Base-by-base conservation (phyloP, 2,329 filamentous ascomycete species). In the Dichotomopilus funicola region DNA sequence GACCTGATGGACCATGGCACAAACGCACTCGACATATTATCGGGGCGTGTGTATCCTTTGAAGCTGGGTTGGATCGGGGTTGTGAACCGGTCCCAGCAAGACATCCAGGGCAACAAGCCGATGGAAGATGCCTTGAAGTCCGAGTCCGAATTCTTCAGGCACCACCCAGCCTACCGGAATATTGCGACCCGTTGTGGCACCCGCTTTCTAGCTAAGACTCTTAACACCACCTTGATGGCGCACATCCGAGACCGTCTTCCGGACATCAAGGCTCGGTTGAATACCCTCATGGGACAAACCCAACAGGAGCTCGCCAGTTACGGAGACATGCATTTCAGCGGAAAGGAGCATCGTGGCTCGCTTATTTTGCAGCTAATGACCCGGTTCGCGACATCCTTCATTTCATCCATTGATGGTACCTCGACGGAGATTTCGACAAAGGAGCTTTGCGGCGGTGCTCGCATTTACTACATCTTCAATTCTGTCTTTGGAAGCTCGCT, bases 401-500 rank as follows among this genome's bases (percentile, higher is more conserved):
- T 96, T 68, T 92, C 94, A 5, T 97, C 94, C 10, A 99, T 99
- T 60, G 94, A 99, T 68, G 94, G 94, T 77, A 99, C 94, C 6
- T 97, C 92, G 5, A 96, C 91, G 11, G 92, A 99, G 69, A 99
- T 99, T 59, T 97, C 94, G 13, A 99, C 94, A 40, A 97, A 99
- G 73, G 94, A 97, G 73, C 83, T 97, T 9, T 96, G 91, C 66
- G 91, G 91, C 67, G 91, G 91, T 68, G 91, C 91, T 47, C 84
- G 92, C 57, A 96, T 97, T 67, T 97, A 97, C 75, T 96, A 97
- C 74, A 96, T 97, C 64, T 97, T 96, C 80, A 97, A 97, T 75
- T 96, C 91, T 5, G 92, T 97, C 44, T 99, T 97, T 71, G 94
- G 94, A 57, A 96, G 92, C 72, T 95, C 92, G 19, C 78, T 99